These are phyloP conservation scores for Telopea speciosissima DNA, from an alignment of 177 flowering plant species.

Conservation along the genomic window DNA sequence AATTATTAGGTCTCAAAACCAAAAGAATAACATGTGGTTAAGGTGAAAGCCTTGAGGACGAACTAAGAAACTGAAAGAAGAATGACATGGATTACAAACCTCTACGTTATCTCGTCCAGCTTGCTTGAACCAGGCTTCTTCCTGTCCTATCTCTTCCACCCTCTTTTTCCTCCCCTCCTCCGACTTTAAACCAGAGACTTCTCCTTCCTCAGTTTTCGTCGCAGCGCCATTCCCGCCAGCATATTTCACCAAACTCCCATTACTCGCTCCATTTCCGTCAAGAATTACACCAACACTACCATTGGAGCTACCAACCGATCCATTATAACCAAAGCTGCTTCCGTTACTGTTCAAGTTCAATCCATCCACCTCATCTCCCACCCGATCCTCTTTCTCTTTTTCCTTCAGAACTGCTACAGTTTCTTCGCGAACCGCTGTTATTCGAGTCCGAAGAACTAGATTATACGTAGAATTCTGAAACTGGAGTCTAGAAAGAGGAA, in stretches of 20 bases:
- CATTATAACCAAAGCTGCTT: constrained; percentile 21
- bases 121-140: constrained; percentile 90
- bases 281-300: constrained; percentile 20
- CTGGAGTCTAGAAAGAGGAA: constrained; percentile 14
- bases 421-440: constrained; percentile 1
- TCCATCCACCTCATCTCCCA: constrained; percentile 1
- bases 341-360: constrained; percentile 26
- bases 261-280: constrained; percentile 26
- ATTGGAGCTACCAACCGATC: constrained; percentile 26
- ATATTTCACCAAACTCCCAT: constrained; percentile 65
- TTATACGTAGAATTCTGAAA: neutral
- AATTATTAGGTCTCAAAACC: neutral
- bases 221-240: constrained; percentile 48
- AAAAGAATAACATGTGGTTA: neutral
- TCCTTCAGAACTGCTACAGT: constrained; percentile 13
- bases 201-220: constrained; percentile 13
- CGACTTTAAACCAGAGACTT: constrained; percentile 11
- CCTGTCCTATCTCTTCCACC: constrained; percentile 90
- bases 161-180: constrained; percentile 45
- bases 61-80: neutral
- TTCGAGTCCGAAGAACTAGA: constrained; percentile 7
- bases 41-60: neutral
- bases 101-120: constrained; percentile 35
- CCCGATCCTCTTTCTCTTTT: constrained; percentile 4
- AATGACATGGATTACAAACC: constrained; percentile 32